Evolutionary conservation across 169 alveolate genomes (phyloP).

Genomic region (Cryptosporidium meleagridis): DNA sequence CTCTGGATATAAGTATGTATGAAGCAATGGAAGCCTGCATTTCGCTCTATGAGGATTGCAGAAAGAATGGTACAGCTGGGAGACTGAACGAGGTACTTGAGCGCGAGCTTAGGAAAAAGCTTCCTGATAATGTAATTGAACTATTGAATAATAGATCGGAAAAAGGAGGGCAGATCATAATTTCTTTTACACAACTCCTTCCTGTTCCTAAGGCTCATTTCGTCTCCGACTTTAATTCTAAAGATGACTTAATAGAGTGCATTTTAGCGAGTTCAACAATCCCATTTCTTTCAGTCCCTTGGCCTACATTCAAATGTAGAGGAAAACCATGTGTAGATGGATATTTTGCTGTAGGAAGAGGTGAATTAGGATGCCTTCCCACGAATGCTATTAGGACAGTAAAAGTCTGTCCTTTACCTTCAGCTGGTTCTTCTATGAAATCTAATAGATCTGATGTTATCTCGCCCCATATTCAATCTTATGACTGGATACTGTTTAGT

Average conservation of each 20-base stretch:
- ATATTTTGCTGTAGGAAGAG: slow-evolving; percentile 69
- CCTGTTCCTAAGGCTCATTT: slow-evolving; percentile 74
- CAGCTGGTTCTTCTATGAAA: slow-evolving; percentile 71
- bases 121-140: slow-evolving; percentile 71
- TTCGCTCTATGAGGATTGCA: slow-evolving; percentile 64
- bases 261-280: slow-evolving; percentile 70
- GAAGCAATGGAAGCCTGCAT: slow-evolving; percentile 74
- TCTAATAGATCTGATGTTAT: slow-evolving; percentile 61
- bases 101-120: slow-evolving; percentile 52
- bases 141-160: slow-evolving; percentile 43
- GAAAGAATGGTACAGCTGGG: slow-evolving; percentile 72
- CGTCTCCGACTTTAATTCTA: slow-evolving; percentile 60
- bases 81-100: slow-evolving; percentile 51
- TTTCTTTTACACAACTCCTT: slow-evolving; percentile 62
- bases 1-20: slow-evolving; percentile 57
- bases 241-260: slow-evolving; percentile 65
- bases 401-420: slow-evolving; percentile 71
- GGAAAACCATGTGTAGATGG: slow-evolving; percentile 74
- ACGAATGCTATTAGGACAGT: slow-evolving; percentile 72
- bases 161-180: slow-evolving; percentile 61
- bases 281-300: slow-evolving; percentile 69
- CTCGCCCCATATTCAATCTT: slow-evolving; percentile 59
- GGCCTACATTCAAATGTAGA: slow-evolving; percentile 70
- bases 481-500: slow-evolving; percentile 56
- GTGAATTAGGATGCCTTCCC: slow-evolving; percentile 69